A percentile compares a stretch with the other conserved stretches of the same genome.
phyloP scores from a whole-genome alignment of 305 asterid species.

The Fraxinus sp. region DNA sequence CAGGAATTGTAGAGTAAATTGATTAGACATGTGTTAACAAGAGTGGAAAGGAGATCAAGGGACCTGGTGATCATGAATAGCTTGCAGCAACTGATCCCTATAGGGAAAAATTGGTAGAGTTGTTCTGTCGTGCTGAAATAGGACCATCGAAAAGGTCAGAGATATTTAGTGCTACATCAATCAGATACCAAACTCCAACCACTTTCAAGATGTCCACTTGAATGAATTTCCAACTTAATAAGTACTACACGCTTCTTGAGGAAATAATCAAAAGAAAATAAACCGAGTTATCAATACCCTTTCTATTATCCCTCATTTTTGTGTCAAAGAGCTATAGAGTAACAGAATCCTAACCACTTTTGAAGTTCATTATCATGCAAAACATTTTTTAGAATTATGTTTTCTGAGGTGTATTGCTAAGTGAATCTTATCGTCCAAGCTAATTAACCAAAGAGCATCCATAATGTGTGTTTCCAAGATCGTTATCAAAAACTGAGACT shows the following conservation, averaged over 20 bases:
- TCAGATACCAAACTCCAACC: constrained; percentile 6
- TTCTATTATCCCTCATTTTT: not conserved
- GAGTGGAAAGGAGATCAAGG: constrained; percentile 14
- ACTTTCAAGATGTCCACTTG: not conserved
- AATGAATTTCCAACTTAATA: constrained; percentile 3
- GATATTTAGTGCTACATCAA: constrained; percentile 2
- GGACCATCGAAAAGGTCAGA: constrained; percentile 28
- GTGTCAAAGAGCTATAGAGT: not conserved
- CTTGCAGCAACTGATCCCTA: constrained; percentile 76
- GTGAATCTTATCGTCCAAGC: not conserved
- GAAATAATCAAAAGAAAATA: constrained; percentile 14
- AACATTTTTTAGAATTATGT: not conserved
- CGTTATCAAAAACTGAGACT: not conserved
- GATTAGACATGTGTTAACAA: constrained; percentile 2
- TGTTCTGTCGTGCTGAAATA: constrained; percentile 66
- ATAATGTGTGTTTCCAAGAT: not conserved
- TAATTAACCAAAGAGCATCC: not conserved
- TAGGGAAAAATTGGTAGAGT: constrained; percentile 80
- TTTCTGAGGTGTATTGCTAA: not conserved
- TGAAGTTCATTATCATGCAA: not conserved
- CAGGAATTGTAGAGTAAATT: not conserved
- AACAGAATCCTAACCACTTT: constrained; percentile 3
- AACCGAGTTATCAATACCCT: not conserved
- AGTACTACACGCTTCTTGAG: not conserved
- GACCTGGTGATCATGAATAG: constrained; percentile 78